Percentiles rank a stretch among this genome's conserved stretches.
Evolutionary conservation across 164 flowering plant species (phyloP).

Genomic region (Warburgia ugandensis): DNA sequence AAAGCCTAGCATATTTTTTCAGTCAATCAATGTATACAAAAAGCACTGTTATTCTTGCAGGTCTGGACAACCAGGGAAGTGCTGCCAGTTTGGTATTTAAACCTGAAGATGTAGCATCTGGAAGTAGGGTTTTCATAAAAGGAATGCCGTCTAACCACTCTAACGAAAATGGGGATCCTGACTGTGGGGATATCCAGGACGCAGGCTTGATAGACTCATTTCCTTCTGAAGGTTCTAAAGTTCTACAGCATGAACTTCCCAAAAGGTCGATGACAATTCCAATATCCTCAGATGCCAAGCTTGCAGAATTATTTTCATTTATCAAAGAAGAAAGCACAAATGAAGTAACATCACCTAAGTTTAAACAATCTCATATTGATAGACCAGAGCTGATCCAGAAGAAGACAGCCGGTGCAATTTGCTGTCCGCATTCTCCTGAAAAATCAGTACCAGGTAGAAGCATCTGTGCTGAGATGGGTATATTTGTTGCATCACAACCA

Average conservation of each 20-base stretch:
- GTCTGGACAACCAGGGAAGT: conserved; percentile 5
- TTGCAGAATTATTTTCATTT: conserved; percentile 12
- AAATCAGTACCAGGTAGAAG: conserved; percentile 5
- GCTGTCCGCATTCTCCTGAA: no score
- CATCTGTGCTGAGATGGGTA: conserved; percentile 13
- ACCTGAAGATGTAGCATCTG: conserved; percentile 10
- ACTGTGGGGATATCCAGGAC: conserved; percentile 9
- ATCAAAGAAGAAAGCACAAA: conserved; percentile 14
- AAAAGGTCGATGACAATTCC: not conserved
- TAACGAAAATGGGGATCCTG: conserved; percentile 14
- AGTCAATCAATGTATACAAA: not conserved
- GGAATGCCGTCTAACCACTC: conserved; percentile 12
- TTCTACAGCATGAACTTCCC: conserved; percentile 10
- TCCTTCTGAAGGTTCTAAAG: conserved; percentile 17
- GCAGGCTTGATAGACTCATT: conserved; percentile 9
- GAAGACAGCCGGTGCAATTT: no score
- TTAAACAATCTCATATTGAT: conserved; percentile 8
- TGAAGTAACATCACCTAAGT: conserved; percentile 2
- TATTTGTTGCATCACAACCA: conserved; percentile 14
- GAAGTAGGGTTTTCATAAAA: conserved; percentile 1
- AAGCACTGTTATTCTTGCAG: conserved; percentile 18
- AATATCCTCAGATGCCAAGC: not conserved
- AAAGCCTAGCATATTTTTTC: no score
- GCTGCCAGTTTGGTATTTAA: conserved; percentile 9
- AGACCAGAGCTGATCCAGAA: conserved; percentile 42